A percentile compares a stretch with the other conserved stretches of the same genome.
These are phyloP conservation scores for Rhodamnia rubescens DNA, from an alignment of 345 rosid species.

Conservation along the genomic window DNA sequence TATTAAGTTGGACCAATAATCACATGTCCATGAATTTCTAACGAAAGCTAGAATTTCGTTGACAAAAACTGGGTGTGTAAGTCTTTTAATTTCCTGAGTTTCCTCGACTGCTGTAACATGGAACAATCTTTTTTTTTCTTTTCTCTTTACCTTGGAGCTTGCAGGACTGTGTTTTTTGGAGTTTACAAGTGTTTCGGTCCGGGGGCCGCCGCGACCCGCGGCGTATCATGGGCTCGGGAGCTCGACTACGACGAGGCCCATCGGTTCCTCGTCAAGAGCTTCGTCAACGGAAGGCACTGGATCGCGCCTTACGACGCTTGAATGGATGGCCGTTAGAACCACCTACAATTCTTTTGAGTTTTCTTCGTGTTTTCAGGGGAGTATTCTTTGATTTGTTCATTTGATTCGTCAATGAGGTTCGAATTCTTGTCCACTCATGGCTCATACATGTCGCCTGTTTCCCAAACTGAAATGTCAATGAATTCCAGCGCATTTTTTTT, in stretches of 20 bases:
- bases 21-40: background rate
- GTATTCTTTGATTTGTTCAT: background rate
- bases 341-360: background rate
- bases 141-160: background rate
- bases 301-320: conserved; percentile 57
- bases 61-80: background rate
- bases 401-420: background rate
- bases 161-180: conserved; percentile 85
- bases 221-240: conserved; percentile 84
- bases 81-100: too few relatives aligned
- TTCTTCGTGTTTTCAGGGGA: background rate
- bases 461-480: background rate
- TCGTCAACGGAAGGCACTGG: conserved; percentile 95
- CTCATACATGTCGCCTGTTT: background rate
- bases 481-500: background rate
- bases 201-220: conserved; percentile 66
- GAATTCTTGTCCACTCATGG: background rate
- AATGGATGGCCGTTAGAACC: background rate
- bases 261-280: conserved; percentile 73
- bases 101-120: background rate
- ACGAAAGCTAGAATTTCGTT: background rate
- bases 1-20: background rate
- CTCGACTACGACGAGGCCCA: conserved; percentile 76
- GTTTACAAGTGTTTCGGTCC: conserved; percentile 86
- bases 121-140: background rate